A percentile compares a stretch with the other conserved stretches of the same genome.
Evolutionary conservation across 2,329 filamentous ascomycete species (phyloP).

Genomic region (Fusarium dlaminii): DNA sequence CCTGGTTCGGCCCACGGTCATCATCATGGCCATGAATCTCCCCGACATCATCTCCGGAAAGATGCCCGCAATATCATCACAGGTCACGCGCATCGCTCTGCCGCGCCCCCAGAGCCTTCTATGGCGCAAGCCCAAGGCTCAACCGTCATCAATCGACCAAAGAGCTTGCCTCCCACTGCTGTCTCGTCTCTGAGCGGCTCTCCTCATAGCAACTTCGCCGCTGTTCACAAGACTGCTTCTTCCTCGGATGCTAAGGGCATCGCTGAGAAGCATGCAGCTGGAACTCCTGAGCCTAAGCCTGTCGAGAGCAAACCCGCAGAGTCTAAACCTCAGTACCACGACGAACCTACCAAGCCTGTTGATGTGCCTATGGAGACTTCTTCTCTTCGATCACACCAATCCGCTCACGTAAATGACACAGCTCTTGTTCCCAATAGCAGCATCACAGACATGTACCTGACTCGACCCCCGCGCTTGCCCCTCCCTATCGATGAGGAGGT

Average conservation of each 20-base stretch:
- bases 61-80: constrained; percentile 61
- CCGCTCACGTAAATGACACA: constrained; percentile 50
- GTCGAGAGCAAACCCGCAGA: constrained; percentile 37
- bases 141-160: constrained; percentile 58
- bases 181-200: constrained; percentile 60
- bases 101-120: constrained; percentile 70
- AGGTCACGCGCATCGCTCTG: constrained; percentile 64
- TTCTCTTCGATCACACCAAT: constrained; percentile 50
- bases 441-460: constrained; percentile 70
- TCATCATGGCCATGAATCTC: constrained; percentile 39
- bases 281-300: constrained; percentile 9
- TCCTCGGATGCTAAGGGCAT: constrained; percentile 27
- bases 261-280: constrained; percentile 15
- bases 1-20: constrained; percentile 39
- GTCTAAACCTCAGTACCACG: constrained; percentile 32
- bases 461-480: constrained; percentile 86
- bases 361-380: constrained; percentile 61
- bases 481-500: constrained; percentile 93
- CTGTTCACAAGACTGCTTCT: constrained; percentile 39
- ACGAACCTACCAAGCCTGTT: constrained; percentile 64
- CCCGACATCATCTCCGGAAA: constrained; percentile 48
- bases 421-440: constrained; percentile 63
- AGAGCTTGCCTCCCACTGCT: constrained; percentile 59
- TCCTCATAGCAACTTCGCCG: constrained; percentile 52
- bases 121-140: constrained; percentile 69